These are phyloP conservation scores for Gossypium trilobum DNA, from an alignment of 441 rosid genomes.

Conservation along the genomic window DNA sequence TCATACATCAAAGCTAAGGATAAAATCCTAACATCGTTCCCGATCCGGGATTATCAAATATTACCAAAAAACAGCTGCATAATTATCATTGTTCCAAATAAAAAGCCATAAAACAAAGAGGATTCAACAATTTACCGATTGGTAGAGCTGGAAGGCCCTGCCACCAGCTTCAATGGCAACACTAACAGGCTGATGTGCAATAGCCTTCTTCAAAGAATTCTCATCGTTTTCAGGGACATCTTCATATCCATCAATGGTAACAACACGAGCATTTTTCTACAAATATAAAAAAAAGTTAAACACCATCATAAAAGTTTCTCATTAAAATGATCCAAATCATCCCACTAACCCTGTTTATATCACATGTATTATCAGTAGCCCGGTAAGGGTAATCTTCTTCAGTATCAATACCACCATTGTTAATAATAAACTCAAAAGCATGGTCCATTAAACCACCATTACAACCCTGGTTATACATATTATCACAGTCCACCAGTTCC, in stretches of 20 bases:
- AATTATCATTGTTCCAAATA: background rate
- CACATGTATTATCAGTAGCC: conserved; percentile 30
- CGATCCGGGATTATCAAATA: no score
- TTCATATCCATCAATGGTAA: conserved; percentile 44
- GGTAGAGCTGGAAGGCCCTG: conserved; percentile 48
- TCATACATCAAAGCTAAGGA: background rate
- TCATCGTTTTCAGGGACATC: conserved; percentile 48
- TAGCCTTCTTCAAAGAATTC: conserved; percentile 43
- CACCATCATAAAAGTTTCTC: background rate
- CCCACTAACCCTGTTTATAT: conserved; percentile 26
- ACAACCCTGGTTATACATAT: conserved; percentile 38
- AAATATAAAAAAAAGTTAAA: background rate
- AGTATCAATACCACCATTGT: conserved; percentile 43
- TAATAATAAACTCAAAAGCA: conserved; percentile 37
- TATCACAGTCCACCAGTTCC: conserved; percentile 51
- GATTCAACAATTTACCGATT: conserved; percentile 26
- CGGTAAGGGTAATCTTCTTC: conserved; percentile 44
- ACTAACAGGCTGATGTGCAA: conserved; percentile 48
- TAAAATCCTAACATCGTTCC: no score
- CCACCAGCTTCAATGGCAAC: conserved; percentile 66
- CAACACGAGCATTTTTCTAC: conserved; percentile 43
- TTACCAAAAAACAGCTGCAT: no score
- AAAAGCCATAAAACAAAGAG: background rate
- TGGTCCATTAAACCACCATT: conserved; percentile 55
- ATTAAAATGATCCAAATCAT: background rate